Evolutionary conservation across 148 eudicot species (phyloP).

Genomic region (Vaccinium macrocarpon): DNA sequence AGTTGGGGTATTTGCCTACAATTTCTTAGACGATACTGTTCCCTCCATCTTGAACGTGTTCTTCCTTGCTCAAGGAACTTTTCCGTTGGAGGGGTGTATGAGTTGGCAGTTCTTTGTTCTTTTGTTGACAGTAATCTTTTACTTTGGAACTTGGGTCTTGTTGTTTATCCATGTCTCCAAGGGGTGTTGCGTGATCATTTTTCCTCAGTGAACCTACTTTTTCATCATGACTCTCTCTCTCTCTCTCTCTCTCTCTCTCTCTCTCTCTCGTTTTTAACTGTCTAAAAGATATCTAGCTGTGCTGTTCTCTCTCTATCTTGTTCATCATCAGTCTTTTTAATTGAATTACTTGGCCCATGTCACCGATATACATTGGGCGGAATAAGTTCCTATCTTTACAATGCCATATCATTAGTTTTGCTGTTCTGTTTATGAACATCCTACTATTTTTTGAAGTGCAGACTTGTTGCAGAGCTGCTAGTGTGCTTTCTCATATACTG

Average conservation of each 20-base stretch:
- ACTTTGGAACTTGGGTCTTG: neutral
- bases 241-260: conserved; percentile 2
- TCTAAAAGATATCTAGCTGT: neutral
- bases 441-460: conserved; percentile 31
- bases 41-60: neutral
- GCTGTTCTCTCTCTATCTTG: neutral
- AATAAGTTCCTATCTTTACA: neutral
- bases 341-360: neutral
- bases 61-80: neutral
- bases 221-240: neutral
- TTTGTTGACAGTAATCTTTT: neutral
- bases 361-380: neutral
- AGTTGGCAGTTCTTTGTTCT: neutral
- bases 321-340: neutral
- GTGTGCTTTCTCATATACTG: conserved; percentile 73
- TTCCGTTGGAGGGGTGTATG: neutral
- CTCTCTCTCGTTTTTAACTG: neutral
- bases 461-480: conserved; percentile 85
- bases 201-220: neutral
- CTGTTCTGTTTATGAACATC: conserved; percentile 13
- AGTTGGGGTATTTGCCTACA: neutral
- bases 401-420: neutral
- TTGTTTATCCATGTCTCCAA: neutral
- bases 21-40: neutral
- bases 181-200: neutral